Evolutionary conservation across 2,329 filamentous ascomycete species (phyloP), one percentile per base, ranked within the genome.

Genomic region (Aspergillus sp.): DNA sequence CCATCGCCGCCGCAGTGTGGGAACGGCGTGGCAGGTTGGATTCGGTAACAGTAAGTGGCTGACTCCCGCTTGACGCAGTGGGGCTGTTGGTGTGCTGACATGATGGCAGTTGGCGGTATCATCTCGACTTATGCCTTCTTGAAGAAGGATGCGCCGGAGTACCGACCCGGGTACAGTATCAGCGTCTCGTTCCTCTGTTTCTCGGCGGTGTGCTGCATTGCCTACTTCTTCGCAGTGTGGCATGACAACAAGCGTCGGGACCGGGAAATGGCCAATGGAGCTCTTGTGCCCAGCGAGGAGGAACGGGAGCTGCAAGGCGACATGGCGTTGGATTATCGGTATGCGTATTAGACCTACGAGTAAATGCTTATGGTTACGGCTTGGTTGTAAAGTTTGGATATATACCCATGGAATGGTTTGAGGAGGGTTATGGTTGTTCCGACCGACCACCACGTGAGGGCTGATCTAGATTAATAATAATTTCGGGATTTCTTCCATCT

Each of bases 21-120:
- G 88, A 11, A 83, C 83, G 7, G 88, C 87, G 1, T 91, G 87
- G 86, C 88, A 91, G 68, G 78, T 92, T 41, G 87, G 86, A 0
- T 90, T 91, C 59, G 88, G 88, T 10, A 92, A 91, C 63, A 72
- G 69, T 71, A 59, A 54, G 68, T 63, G 13, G 21, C 13, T 1
- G 13, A 25, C 11, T 21, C 13, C 13, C 13, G 2, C 11, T 5
- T 31, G 16, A 4, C 40, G 11, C 11, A 23, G 17, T n/a, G 25
- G 36, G n/a, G 17, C 57, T 60, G 46, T 59, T 50, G 45, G 25
- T 29, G 25, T 29, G 25, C 25, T 29, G 25, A 29, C 25, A 23
- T 16, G 29, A 21, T 29, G 4, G 14, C 46, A 71, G 84, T 91
- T 34, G 88, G 88, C 40, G 89, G 88, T 21, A 91, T 92, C 64